These are phyloP conservation scores for Trifolium repens DNA, from an alignment of 306 rosid genomes.

Conservation along the genomic window DNA sequence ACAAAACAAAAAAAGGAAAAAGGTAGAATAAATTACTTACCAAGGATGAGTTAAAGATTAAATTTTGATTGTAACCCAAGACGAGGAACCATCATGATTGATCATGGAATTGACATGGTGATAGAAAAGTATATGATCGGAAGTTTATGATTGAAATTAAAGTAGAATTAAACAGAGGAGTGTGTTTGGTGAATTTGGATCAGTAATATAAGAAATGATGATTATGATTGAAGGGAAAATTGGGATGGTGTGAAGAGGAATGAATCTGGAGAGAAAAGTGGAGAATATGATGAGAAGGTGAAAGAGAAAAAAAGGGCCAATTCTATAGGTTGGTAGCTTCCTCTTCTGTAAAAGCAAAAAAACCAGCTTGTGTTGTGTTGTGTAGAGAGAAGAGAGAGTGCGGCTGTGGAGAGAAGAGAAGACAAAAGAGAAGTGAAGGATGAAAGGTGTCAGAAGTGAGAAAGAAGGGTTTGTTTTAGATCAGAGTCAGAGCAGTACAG, in stretches of 20 bases:
- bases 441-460: constrained; percentile 7
- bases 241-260: constrained; percentile 1
- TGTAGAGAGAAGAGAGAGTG: background rate
- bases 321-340: background rate
- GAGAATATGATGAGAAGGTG: background rate
- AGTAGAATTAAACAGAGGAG: background rate
- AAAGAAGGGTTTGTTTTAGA: background rate
- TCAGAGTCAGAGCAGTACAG: background rate
- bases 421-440: background rate
- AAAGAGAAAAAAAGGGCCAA: background rate
- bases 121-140: background rate
- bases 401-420: background rate
- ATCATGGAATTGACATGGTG: background rate
- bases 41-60: background rate
- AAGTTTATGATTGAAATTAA: background rate
- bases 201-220: constrained; percentile 9
- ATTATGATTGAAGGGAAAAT: constrained; percentile 18
- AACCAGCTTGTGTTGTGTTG: background rate
- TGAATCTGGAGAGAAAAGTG: background rate
- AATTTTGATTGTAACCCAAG: constrained; percentile 17
- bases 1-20: background rate
- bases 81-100: background rate
- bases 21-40: background rate
- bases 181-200: background rate
- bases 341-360: background rate